These are phyloP conservation scores for Buxus sempervirens DNA, from an alignment of 164 flowering plant species.

Conservation along the genomic window DNA sequence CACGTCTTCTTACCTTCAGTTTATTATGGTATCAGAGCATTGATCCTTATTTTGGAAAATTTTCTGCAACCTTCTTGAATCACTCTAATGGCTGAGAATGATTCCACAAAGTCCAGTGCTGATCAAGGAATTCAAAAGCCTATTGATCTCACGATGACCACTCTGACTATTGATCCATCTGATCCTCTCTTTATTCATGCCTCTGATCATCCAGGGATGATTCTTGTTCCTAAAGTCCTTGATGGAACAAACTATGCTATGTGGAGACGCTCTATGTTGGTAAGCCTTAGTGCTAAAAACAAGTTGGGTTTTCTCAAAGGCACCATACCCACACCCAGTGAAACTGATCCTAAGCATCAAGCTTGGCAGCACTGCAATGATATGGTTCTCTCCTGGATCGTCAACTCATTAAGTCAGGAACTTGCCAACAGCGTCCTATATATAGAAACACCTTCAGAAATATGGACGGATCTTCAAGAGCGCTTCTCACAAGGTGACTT, in stretches of 20 bases:
- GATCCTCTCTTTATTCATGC: too few species aligned
- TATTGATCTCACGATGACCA: too few species aligned
- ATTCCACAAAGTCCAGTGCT: too few species aligned
- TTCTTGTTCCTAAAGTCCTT: background rate
- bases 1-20: too few species aligned
- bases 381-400: slow-evolving; percentile 3
- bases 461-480: slow-evolving; percentile 1
- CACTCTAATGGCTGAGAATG: too few species aligned
- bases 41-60: too few species aligned
- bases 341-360: background rate
- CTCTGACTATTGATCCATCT: too few species aligned
- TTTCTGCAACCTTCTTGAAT: too few species aligned
- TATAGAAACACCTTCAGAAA: background rate
- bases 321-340: background rate
- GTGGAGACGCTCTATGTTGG: background rate
- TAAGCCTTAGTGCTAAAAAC: slow-evolving; percentile 6
- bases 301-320: slow-evolving; percentile 2
- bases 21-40: too few species aligned
- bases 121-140: too few species aligned
- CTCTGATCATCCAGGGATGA: background rate
- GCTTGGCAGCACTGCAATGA: slow-evolving; percentile 7
- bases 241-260: background rate
- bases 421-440: background rate
- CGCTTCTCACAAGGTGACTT: background rate
- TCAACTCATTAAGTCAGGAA: background rate